These are phyloP conservation scores for barley (Hordeum vulgare) DNA, from an alignment of 176 grass and related monocot genomes.

Conservation along the genomic window DNA sequence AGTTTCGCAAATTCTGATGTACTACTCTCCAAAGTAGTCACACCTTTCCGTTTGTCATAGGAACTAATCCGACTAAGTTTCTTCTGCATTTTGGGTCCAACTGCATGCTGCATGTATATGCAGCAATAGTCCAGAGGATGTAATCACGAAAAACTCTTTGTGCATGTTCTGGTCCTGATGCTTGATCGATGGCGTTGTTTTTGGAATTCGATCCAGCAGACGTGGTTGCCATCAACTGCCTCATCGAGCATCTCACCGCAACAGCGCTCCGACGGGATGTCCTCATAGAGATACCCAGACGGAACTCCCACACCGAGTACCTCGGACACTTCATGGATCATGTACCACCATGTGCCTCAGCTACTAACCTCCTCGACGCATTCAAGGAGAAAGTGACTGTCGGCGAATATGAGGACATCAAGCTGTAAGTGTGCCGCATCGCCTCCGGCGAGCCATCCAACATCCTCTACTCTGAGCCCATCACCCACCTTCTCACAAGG, in stretches of 20 bases:
- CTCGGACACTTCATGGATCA: constrained; percentile 12
- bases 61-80: too few relatives aligned
- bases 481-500: constrained; percentile 27
- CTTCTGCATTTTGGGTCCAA: too few relatives aligned
- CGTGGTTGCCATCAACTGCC: not conserved
- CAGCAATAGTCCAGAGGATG: too few relatives aligned
- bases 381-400: constrained; percentile 33
- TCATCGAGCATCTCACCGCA: constrained; percentile 28
- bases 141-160: too few relatives aligned
- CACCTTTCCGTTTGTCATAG: too few relatives aligned
- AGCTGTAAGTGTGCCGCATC: constrained; percentile 31
- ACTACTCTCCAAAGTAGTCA: too few relatives aligned
- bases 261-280: constrained; percentile 13
- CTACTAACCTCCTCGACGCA: not conserved
- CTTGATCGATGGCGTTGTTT: not conserved
- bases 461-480: constrained; percentile 37
- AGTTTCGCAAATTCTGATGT: too few relatives aligned
- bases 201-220: constrained; percentile 26
- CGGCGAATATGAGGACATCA: constrained; percentile 31
- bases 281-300: constrained; percentile 18
- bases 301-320: constrained; percentile 34
- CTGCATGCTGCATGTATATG: too few relatives aligned
- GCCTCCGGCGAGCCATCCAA: constrained; percentile 29
- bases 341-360: not conserved
- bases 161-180: too few relatives aligned